These are phyloP conservation scores for Withania somnifera DNA, from an alignment of 305 asterid species.

Conservation along the genomic window DNA sequence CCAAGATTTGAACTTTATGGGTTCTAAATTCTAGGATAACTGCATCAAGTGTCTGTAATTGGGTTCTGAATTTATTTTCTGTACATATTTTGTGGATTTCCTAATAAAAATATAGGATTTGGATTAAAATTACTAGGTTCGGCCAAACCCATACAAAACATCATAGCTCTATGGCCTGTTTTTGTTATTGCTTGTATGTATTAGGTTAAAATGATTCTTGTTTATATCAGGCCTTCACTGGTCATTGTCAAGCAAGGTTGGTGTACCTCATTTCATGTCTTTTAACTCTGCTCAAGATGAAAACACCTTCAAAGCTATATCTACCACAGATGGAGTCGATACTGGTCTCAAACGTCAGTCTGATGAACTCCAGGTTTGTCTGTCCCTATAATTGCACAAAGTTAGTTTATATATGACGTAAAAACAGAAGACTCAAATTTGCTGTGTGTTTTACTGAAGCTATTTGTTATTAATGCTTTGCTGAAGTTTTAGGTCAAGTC, in stretches of 20 bases:
- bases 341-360: slow-evolving; percentile 15
- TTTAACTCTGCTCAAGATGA: slow-evolving; percentile 38
- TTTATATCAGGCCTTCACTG: slow-evolving; percentile 34
- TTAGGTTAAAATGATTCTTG: background rate
- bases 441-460: background rate
- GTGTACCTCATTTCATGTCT: slow-evolving; percentile 40
- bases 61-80: background rate
- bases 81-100: background rate
- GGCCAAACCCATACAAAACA: background rate
- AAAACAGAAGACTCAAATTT: background rate
- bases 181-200: background rate
- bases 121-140: background rate
- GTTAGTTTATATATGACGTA: background rate
- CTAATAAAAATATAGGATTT: background rate
- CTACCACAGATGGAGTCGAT: slow-evolving; percentile 17
- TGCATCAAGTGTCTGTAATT: background rate
- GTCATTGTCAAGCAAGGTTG: slow-evolving; percentile 33
- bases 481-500: background rate
- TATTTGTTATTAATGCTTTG: background rate
- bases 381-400: background rate
- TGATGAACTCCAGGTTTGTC: slow-evolving; percentile 19
- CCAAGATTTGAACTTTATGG: background rate
- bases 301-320: slow-evolving; percentile 22
- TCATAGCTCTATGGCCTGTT: background rate
- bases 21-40: background rate